Evolutionary conservation across 2,329 filamentous ascomycete species (phyloP), one percentile per base, ranked within the genome.

Genomic region (Exophiala calicioides): DNA sequence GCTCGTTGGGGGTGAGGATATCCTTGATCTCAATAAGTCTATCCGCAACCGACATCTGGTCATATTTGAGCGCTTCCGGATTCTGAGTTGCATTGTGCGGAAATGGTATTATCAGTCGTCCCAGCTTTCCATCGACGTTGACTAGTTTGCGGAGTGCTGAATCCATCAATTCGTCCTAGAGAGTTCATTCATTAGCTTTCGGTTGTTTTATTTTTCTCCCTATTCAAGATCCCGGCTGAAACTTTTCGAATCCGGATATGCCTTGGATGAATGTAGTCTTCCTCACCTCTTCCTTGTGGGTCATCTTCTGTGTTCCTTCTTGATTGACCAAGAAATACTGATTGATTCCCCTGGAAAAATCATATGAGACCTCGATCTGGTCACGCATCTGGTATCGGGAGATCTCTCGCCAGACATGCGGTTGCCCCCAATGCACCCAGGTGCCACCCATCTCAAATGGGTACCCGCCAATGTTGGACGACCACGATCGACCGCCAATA

Each of bases 401-500:
- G 53, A 13, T 61, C 43, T 5, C 62, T 57, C 19, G 19, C 4
- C 6, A 73, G 3, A 73, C 58, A 18, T 70, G 67, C 0, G 70
- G 60, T 33, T 73, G 70, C 1, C 62, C 61, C 71, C 71, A 74
- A 41, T 69, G 68, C 0, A 76, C 65, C 72, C 72, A 77, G 0
- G 73, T 75, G 0, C 74, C 74, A 0, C 74, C 74, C 67, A 77
- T 70, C 34, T 77, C 74, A 38, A 67, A 74, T 0, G 65, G 65
- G 8, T 74, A 70, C 0, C 70, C 71, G 0, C 61, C 64, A 5
- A 73, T 70, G 23, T 72, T 66, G 10, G 69, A 67, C 0, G 68
- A 69, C 68, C 69, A 76, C 1, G 72, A 70, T 0, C 73, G 67
- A 1, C 74, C 73, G 12, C 74, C 74, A 34, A 77, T 71, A 0